Evolutionary conservation across 225 moss, liverwort and hornwort species (phyloP), one percentile per base, ranked within the genome.

Genomic region (Thuidium tamariscinum): DNA sequence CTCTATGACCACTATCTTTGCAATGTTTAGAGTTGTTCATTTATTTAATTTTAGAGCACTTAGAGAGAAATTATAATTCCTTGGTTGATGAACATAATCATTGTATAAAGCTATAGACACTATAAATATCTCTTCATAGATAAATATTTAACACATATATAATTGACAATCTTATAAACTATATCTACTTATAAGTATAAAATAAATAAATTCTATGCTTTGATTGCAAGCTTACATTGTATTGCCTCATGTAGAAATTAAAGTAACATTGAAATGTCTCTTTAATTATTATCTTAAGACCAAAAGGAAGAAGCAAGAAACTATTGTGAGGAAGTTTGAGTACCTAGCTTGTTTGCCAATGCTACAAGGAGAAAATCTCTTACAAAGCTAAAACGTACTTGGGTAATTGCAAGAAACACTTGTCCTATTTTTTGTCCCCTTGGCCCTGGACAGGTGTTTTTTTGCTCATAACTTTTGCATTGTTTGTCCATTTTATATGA

Each of bases 271-370:
- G 0, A 8, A 39, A 41, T 39, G 13, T 22, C 10, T 25, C 2
- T 12, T n/a, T n/a, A n/a, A n/a, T 39, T 23, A 2, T 69, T 69
- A 11, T 0, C 4, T 14, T 0, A 21, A 1, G 0, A 67, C 5
- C 11, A 68, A 23, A 39, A 8, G 39, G 0, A 0, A 13, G 39
- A 25, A 4, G 25, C 3, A 71, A 71, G 9, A 23, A 26, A 42
- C 15, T 5, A n/a, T n/a, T 44, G 0, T 41, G 5, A 27, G 2
- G 27, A 70, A 42, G 9, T 70, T 15, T 41, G 5, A 26, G 27
- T 16, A 26, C 2, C 26, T 27, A 42, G 16, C 27, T 9, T 70
- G 0, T 5, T 71, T 44, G 5, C 0, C 44, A 27, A 27, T 27
- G 9, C 44, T 44, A 71, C 0, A 44, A 0, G 3, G 4, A 44